Evolutionary conservation across 2,329 filamentous ascomycete genomes (phyloP).

Genomic region (Berkeleyomyces rouxiae): DNA sequence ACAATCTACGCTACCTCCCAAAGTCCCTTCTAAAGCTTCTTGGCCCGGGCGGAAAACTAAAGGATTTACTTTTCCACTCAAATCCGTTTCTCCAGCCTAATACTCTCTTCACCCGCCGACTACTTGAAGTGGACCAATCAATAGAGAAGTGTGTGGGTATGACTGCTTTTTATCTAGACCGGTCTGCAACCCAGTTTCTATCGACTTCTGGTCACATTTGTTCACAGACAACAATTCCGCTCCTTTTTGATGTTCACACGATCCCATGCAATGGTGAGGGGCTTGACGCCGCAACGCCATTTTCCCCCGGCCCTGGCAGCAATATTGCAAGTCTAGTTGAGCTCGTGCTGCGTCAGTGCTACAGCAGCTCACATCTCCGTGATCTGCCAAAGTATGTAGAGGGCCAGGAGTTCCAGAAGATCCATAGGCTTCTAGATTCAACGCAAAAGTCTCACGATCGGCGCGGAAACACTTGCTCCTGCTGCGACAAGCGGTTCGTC

Average conservation of each 20-base stretch:
- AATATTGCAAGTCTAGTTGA: slow-evolving; percentile 35
- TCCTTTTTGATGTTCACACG: neutral
- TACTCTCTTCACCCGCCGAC: slow-evolving; percentile 8
- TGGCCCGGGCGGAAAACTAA: slow-evolving; percentile 27
- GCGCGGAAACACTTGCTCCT: slow-evolving; percentile 32
- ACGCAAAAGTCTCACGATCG: slow-evolving; percentile 22
- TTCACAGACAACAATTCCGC: neutral
- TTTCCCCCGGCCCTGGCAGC: slow-evolving; percentile 7
- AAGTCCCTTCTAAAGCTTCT: slow-evolving; percentile 45
- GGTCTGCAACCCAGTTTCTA: slow-evolving; percentile 10
- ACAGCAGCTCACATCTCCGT: slow-evolving; percentile 25
- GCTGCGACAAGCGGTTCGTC: slow-evolving; percentile 32
- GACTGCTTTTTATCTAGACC: slow-evolving; percentile 12
- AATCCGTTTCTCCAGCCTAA: slow-evolving; percentile 42
- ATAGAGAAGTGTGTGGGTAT: slow-evolving; percentile 7
- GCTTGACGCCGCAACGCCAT: slow-evolving; percentile 8
- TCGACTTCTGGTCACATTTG: slow-evolving; percentile 4
- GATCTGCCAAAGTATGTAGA: slow-evolving; percentile 29
- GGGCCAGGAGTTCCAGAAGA: slow-evolving; percentile 22
- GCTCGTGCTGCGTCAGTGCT: slow-evolving; percentile 30
- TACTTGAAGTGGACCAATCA: slow-evolving; percentile 7
- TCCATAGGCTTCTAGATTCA: slow-evolving; percentile 17
- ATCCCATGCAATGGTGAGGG: slow-evolving; percentile 7
- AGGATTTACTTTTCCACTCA: slow-evolving; percentile 38
- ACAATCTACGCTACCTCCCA: slow-evolving; percentile 42